Base-by-base conservation (phyloP, 2,329 filamentous ascomycete genomes). In the Stagonosporopsis vannaccii region DNA sequence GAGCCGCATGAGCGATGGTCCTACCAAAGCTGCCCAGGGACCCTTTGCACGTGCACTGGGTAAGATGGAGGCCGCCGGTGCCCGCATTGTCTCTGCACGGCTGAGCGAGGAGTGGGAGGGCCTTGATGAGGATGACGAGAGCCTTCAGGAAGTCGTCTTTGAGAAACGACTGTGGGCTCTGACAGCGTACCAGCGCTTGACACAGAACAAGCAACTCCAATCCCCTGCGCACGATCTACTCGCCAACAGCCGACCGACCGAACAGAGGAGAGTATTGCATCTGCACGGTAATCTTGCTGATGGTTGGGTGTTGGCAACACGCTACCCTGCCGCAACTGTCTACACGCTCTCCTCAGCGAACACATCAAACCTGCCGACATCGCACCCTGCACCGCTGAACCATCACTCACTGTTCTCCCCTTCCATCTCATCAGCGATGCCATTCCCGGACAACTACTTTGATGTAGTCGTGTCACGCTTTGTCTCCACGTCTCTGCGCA, bases 81-180 rank as follows among this genome's bases (percentile, higher is more conserved):
- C 65, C 20, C 66, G 66, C 55, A 70, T 70, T 40, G 62, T 68
- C 44, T 63, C 65, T 15, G 55, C 66, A 20, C 60, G 67, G 1
- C 43, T 70, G 42, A 67, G 63, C 15, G 67, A 70, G 55, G 67
- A 70, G 37, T 70, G 67, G 67, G 66, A 69, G 32, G 65, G 63
- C 13, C 60, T 70, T 13, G 65, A 66, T 6, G 67, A 68, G 4
- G 55, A 58, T 22, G 67, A 70, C 25, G 65, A 69, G 22, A 69
- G 66, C 37, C 61, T 58, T 20, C 65, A 66, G 37, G 67, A 70
- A 37, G 61, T 70, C 41, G 30, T 66, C 33, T 70, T 70, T 25
- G 67, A 70, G 45, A 68, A 70, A 42, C 59, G 67, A n/a, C 60
- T 70, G 3, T 70, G 67, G 67, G 66, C 66, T 20, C 28, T 70